Base-by-base conservation (phyloP, 2,329 filamentous ascomycete genomes). In the Aspergillus intermedius region DNA sequence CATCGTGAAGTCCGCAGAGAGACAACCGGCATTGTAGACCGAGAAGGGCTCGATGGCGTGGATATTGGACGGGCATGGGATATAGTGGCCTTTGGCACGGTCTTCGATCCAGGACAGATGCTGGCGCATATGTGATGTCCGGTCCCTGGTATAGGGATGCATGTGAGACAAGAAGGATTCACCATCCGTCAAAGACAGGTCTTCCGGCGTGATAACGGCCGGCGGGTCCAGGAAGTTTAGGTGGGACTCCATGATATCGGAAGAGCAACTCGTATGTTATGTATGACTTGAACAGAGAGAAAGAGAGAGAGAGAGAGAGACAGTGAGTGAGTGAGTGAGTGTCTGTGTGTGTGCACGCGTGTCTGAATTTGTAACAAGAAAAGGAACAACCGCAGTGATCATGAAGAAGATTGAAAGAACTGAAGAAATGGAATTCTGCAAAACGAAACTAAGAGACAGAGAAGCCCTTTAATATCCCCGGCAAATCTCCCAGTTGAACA, bases 131-230 rank as follows among this genome's bases (percentile, higher is more conserved):
- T 35, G 30, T 9, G 17, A 21, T 15, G 42, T 34, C 42, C 25
- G 25, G 17, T n/a, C 13, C 5, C 17, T 25, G 23, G 22, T 25
- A 17, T 25, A 25, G 15, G 23, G 21, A 19, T 47, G 45, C 34
- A 45, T 41, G 9, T 49, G 30, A n/a, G 39, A 43, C 22, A 44
- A 17, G 30, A 49, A 51, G 30, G 48, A 37, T 15, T 49, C 50
- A 10, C 49, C 50, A n/a, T 49, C 47, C 8, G 39, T 28, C 22
- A 50, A 37, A 28, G 45, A 15, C 23, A 46, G 32, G 19, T 40
- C 23, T 41, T 19, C 32, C 15, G 40, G 48, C 32, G 41, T 10
- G 41, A 13, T 28, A 43, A 43, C 17, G 37, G 17, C 15, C 19
- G 37, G 37, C 5, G 15, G 17, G 37, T 40, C 17, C 15, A 40